Conservation (phyloP, 257 asterid genomes). For the Solanum bulbocastanum region DNA sequence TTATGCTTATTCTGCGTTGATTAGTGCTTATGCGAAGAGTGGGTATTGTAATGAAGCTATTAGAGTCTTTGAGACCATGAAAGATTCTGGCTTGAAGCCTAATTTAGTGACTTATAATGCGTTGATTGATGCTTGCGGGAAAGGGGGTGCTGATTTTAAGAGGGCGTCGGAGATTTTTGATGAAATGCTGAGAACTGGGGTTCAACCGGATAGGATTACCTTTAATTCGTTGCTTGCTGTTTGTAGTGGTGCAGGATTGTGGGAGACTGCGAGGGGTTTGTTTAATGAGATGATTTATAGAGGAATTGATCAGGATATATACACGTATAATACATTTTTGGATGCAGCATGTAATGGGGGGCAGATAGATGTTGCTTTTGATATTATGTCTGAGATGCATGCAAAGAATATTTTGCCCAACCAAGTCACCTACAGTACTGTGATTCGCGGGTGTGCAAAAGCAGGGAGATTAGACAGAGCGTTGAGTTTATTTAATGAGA, state of each 20-base stretch:
- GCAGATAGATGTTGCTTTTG: conserved; percentile 67
- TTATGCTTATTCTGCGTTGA: conserved; percentile 73
- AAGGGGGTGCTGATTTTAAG: conserved; percentile 87
- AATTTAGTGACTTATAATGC: conserved; percentile 87
- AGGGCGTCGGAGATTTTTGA: conserved; percentile 68
- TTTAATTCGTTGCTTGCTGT: conserved; percentile 89
- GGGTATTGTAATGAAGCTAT: conserved; percentile 73
- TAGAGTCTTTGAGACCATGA: conserved; percentile 57
- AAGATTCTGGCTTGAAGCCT: conserved; percentile 73
- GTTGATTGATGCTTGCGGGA: conserved; percentile 86
- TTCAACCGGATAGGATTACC: conserved; percentile 83
- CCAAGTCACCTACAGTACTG: conserved; percentile 80
- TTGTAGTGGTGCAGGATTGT: conserved; percentile 83
- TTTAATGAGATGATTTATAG: conserved; percentile 62
- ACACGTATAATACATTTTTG: conserved; percentile 76
- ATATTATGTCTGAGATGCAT: conserved; percentile 71
- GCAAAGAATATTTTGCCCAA: conserved; percentile 58
- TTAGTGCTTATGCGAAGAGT: conserved; percentile 90
- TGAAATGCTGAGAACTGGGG: conserved; percentile 64
- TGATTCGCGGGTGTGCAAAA: conserved; percentile 94
- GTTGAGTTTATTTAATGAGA: conserved; percentile 60
- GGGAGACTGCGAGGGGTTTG: conserved; percentile 63
- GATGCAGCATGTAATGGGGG: conserved; percentile 88
- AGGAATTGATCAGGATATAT: conserved; percentile 81
- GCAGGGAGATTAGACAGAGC: conserved; percentile 65